Evolutionary conservation across 2,329 filamentous ascomycete species (phyloP), one percentile per base, ranked within the genome.

Genomic region (Parastagonospora avenae): DNA sequence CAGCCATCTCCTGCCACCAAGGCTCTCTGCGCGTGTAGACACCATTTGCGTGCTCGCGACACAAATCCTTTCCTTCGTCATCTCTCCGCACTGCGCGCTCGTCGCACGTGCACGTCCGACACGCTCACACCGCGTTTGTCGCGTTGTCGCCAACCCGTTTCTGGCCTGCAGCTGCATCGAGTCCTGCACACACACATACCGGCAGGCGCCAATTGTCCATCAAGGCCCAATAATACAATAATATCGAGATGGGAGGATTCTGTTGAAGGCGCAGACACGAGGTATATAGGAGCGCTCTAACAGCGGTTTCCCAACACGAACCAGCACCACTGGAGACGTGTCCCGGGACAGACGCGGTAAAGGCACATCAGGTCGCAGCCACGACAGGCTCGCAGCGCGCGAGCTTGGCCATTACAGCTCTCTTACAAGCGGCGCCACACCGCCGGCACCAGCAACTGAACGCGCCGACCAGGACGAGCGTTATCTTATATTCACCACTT

Each of bases 231-330:
- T 57, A 55, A 54, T 46, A 66, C 66, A 57, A 63, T 68, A 55
- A 68, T 66, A 68, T 66, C 61, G 60, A 52, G 60, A 50, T 55
- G 49, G 62, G 53, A 54, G 50, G 46, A 32, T 38, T 38, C 54
- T 66, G 63, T 59, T 70, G 57, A 59, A 36, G 14, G n/a, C 24
- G 52, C 52, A 41, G 50, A 47, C 54, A 39, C 56, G 50, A 60
- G 81, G 86, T 79, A 79, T 90, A 90, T 88, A 90, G 90, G 85
- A 90, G 89, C 80, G 85, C 87, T 74, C 82, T 83, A 56, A 80
- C 81, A 76, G 87, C 88, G 80, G 87, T 87, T 79, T 92, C 92
- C 82, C 89, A 88, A 78, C 92, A 78, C 92, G 92, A 76, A 89
- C 89, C 64, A 85, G 88, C 72, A 46, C 57, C 42, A 90, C 89